Conservation (phyloP, 225 moss, liverwort and hornwort genomes). For the Neckera pumila region DNA sequence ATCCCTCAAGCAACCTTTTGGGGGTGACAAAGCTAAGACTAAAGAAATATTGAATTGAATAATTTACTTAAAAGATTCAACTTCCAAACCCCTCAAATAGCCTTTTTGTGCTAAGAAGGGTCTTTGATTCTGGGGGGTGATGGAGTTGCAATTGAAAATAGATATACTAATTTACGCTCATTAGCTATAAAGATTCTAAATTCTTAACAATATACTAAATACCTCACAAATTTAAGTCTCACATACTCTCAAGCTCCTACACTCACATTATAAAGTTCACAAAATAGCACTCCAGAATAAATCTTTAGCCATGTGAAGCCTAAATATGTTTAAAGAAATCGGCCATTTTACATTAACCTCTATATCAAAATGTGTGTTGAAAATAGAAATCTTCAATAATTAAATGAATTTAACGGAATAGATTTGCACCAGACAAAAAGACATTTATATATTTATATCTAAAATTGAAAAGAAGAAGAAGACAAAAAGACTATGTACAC, state of each 20-base stretch:
- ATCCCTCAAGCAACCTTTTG: rapidly evolving
- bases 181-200: too few species aligned
- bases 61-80: too few species aligned
- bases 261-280: too few species aligned
- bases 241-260: too few species aligned
- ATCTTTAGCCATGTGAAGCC: not conserved
- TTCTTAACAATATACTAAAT: too few species aligned
- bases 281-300: not conserved
- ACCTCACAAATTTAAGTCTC: too few species aligned
- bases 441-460: not conserved
- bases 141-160: too few species aligned
- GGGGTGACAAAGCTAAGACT: too few species aligned
- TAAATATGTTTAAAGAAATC: not conserved
- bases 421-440: not conserved
- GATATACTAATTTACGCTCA: too few species aligned
- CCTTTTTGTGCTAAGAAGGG: too few species aligned
- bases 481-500: not conserved
- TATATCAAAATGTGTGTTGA: not conserved
- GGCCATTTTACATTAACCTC: not conserved
- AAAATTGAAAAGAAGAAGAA: not conserved
- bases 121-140: too few species aligned
- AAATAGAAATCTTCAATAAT: not conserved
- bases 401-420: rapidly evolving
- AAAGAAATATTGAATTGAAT: too few species aligned
- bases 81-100: rapidly evolving